Evolutionary conservation across 2,329 filamentous ascomycete species (phyloP).

Genomic region (Harringtonia lauricola): DNA sequence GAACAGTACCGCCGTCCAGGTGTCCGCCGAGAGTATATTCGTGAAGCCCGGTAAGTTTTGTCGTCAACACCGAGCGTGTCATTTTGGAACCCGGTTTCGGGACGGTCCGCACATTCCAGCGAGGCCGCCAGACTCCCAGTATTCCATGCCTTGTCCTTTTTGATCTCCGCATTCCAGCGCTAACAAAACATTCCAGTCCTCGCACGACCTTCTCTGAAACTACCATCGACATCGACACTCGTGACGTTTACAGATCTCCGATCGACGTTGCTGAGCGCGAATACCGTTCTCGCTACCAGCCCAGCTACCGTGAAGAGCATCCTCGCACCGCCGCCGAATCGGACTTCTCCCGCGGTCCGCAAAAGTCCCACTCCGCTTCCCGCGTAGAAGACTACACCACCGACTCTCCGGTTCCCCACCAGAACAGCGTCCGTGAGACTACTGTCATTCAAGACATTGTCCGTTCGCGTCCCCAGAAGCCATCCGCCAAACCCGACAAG

Average conservation of each 20-base stretch:
- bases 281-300: constrained; percentile 51
- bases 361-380: constrained; percentile 29
- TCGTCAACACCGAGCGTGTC: too few species aligned
- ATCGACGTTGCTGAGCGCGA: constrained; percentile 56
- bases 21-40: constrained; percentile 43
- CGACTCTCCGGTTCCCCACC: constrained; percentile 27
- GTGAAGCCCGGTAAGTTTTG: constrained; percentile 42
- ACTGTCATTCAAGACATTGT: constrained; percentile 56
- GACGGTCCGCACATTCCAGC: constrained; percentile 3
- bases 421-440: constrained; percentile 15
- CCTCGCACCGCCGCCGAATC: constrained; percentile 24
- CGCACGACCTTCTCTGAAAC: constrained; percentile 44
- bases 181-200: constrained; percentile 18
- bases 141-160: too few species aligned
- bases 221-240: constrained; percentile 52
- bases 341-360: constrained; percentile 14
- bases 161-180: constrained; percentile 3
- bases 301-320: constrained; percentile 30
- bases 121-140: background rate
- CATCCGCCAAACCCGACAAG: constrained; percentile 37
- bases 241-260: constrained; percentile 34
- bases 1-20: constrained; percentile 65
- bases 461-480: constrained; percentile 32
- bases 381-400: constrained; percentile 40
- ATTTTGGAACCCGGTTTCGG: background rate